Conservation (phyloP, 148 eudicot genomes). For the Euryodendron excelsum region DNA sequence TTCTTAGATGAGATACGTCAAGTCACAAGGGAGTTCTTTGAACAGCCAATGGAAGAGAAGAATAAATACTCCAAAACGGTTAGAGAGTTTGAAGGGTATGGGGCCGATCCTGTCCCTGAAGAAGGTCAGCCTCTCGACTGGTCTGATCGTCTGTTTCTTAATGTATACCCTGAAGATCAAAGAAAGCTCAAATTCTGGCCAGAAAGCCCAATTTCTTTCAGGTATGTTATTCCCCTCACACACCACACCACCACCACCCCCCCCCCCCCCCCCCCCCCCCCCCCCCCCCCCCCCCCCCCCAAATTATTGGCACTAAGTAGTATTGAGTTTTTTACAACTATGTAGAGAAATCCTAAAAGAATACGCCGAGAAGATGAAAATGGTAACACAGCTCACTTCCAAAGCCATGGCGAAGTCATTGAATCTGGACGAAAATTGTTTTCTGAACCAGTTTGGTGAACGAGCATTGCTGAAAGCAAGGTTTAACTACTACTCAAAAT, state of each 20-base stretch:
- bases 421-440: conserved; percentile 40
- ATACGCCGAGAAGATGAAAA: conserved; percentile 28
- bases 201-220: conserved; percentile 36
- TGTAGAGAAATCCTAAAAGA: conserved; percentile 33
- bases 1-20: conserved; percentile 31
- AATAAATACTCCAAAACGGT: conserved; percentile 31
- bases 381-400: conserved; percentile 22
- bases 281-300: too few relatives aligned
- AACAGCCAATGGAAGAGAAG: conserved; percentile 51
- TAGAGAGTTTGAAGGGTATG: conserved; percentile 45
- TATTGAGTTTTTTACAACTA: neutral
- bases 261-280: too few relatives aligned
- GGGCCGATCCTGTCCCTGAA: conserved; percentile 48
- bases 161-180: conserved; percentile 31
- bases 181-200: conserved; percentile 41
- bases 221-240: too few relatives aligned
- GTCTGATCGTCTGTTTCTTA: conserved; percentile 47
- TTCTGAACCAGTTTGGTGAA: conserved; percentile 44
- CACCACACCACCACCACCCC: too few relatives aligned
- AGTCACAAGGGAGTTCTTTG: conserved; percentile 39
- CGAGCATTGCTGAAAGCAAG: conserved; percentile 27
- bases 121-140: conserved; percentile 50
- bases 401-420: conserved; percentile 45
- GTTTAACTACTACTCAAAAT: conserved; percentile 46
- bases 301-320: too few relatives aligned